These are phyloP conservation scores for Spatholobus suberectus DNA, from an alignment of 306 rosid species.

Conservation along the genomic window DNA sequence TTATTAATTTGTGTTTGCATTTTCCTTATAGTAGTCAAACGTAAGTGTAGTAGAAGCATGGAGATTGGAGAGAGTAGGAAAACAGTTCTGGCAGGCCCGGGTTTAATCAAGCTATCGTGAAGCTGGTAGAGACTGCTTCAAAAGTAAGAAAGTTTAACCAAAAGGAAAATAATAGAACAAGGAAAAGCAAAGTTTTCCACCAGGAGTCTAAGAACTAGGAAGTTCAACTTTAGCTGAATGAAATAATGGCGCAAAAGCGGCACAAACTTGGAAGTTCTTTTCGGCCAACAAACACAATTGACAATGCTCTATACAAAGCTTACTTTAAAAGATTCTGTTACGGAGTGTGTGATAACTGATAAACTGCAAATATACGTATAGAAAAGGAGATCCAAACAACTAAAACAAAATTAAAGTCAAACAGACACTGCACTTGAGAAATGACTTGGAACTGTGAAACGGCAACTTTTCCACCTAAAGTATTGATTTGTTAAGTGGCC, in stretches of 20 bases:
- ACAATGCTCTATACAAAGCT: conserved; percentile 39
- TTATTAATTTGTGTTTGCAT: background rate
- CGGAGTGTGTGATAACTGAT: conserved; percentile 10
- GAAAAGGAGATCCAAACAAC: conserved; percentile 21
- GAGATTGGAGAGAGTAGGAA: conserved; percentile 36
- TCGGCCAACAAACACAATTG: conserved; percentile 27
- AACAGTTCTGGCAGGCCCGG: conserved; percentile 25
- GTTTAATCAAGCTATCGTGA: conserved; percentile 14
- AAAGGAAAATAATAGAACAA: conserved; percentile 27
- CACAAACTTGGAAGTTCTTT: conserved; percentile 37
- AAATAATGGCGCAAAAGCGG: conserved; percentile 34
- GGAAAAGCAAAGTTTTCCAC: conserved; percentile 25
- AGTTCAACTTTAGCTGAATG: conserved; percentile 27
- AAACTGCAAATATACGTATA: conserved; percentile 10
- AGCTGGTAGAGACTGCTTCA: conserved; percentile 24
- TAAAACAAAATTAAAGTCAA: conserved; percentile 13
- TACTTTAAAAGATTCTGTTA: conserved; percentile 36
- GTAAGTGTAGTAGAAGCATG: conserved; percentile 31
- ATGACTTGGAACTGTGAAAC: conserved; percentile 6
- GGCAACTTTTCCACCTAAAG: conserved; percentile 41
- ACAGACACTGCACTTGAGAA: conserved; percentile 22
- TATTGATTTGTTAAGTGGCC: conserved; percentile 41
- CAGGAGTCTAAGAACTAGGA: conserved; percentile 16
- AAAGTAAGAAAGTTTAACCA: conserved; percentile 38
- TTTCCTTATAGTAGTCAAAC: conserved; percentile 8